Conservation (phyloP, 257 asterid species). For the Solanum etuberosum region DNA sequence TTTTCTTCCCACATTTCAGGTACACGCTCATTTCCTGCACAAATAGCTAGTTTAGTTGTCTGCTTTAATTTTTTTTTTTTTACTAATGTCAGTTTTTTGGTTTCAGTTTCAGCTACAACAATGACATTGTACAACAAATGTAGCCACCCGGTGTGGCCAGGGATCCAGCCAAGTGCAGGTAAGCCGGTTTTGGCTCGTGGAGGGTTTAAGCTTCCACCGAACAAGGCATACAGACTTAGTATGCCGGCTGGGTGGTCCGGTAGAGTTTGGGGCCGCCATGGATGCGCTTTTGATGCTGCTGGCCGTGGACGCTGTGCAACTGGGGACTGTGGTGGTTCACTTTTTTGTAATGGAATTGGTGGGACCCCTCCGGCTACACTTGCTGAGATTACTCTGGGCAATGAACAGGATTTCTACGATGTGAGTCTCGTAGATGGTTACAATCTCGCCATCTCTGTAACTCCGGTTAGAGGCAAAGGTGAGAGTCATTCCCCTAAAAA, state of each 20-base stretch:
- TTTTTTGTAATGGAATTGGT: conserved; percentile 78
- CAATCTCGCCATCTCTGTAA: conserved; percentile 72
- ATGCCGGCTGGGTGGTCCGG: conserved; percentile 85
- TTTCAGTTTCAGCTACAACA: conserved; percentile 33
- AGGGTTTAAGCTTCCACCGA: conserved; percentile 64
- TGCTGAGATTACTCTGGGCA: conserved; percentile 74
- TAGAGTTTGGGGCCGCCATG: conserved; percentile 91
- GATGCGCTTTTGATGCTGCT: conserved; percentile 58
- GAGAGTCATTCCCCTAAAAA: neutral
- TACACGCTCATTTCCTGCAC: neutral
- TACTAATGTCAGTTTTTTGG: neutral
- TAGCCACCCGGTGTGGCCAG: conserved; percentile 86
- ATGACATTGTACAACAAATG: conserved; percentile 75
- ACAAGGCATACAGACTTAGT: conserved; percentile 40
- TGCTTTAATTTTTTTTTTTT: neutral
- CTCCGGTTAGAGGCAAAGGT: conserved; percentile 71
- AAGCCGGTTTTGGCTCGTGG: conserved; percentile 58
- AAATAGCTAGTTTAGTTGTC: too few species aligned
- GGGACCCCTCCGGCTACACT: conserved; percentile 91
- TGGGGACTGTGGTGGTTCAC: conserved; percentile 88
- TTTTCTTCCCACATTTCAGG: conserved; percentile 32
- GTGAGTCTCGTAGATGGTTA: conserved; percentile 95
- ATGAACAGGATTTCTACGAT: conserved; percentile 81
- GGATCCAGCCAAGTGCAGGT: conserved; percentile 72
- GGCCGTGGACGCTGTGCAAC: conserved; percentile 84